Evolutionary conservation across 2,329 filamentous ascomycete species (phyloP).

Genomic region (Alternaria postmessia): DNA sequence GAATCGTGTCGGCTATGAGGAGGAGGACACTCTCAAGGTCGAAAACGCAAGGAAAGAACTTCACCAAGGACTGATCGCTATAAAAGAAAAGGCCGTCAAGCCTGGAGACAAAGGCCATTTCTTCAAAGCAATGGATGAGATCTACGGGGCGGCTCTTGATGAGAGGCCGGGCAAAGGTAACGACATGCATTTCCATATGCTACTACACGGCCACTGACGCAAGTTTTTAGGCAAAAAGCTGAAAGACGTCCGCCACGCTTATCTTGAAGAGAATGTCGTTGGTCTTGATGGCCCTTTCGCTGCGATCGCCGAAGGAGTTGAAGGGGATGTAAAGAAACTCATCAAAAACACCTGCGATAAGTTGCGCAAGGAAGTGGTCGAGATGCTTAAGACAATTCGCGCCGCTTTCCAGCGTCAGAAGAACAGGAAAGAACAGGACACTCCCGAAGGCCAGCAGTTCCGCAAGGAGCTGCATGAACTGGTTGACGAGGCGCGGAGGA

Average conservation of each 20-base stretch:
- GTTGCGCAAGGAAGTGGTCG: not conserved
- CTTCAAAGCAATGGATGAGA: constrained; percentile 13
- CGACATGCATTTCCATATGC: not conserved
- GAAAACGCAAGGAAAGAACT: constrained; percentile 10
- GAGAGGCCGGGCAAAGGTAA: not conserved
- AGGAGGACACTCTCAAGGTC: not conserved
- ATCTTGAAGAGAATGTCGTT: constrained; percentile 4
- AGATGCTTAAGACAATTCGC: constrained; percentile 7
- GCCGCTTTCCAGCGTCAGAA: constrained; percentile 14
- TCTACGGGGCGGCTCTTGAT: constrained; percentile 19
- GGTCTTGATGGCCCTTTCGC: constrained; percentile 5
- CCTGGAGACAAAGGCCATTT: constrained; percentile 18
- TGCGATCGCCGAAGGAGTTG: not conserved
- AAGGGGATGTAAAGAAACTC: not conserved
- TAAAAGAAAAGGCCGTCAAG: not conserved
- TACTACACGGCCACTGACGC: not conserved
- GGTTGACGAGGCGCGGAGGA: constrained; percentile 10
- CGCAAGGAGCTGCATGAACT: constrained; percentile 12
- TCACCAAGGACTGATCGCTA: not conserved
- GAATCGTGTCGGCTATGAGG: not conserved
- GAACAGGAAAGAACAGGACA: constrained; percentile 16
- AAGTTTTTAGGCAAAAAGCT: constrained; percentile 7
- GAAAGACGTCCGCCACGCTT: constrained; percentile 7
- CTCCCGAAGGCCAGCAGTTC: constrained; percentile 14
- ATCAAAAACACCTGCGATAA: not conserved